Conservation (phyloP, 2,329 filamentous ascomycete genomes). For the Sclerotinia borealis region DNA sequence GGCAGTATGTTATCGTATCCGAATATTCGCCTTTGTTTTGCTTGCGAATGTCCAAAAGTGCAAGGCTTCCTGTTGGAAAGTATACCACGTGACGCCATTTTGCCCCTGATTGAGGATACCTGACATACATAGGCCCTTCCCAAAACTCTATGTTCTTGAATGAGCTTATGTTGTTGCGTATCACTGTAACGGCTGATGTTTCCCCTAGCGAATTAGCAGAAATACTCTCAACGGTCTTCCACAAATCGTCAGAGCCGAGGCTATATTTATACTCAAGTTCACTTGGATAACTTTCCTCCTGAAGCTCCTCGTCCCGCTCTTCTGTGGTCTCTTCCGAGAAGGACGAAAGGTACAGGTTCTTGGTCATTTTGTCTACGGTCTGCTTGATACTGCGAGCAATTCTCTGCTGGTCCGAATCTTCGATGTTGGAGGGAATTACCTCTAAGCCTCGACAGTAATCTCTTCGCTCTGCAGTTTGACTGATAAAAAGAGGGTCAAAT, state of each 20-base stretch:
- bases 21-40: constrained; percentile 20
- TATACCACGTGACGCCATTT: constrained; percentile 6
- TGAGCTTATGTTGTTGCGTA: constrained; percentile 3
- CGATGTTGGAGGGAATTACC: not conserved
- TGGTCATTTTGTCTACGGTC: constrained; percentile 23
- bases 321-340: constrained; percentile 2
- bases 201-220: not conserved
- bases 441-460: constrained; percentile 5
- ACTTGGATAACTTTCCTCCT: not conserved
- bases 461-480: constrained; percentile 10
- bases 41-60: constrained; percentile 17
- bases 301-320: not conserved
- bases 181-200: not conserved
- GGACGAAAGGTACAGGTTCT: constrained; percentile 16
- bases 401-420: not conserved
- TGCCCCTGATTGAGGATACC: constrained; percentile 18
- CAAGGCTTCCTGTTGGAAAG: constrained; percentile 17
- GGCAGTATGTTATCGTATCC: constrained; percentile 10
- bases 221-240: not conserved
- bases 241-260: not conserved
- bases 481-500: not conserved
- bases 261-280: not conserved
- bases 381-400: constrained; percentile 18
- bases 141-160: not conserved
- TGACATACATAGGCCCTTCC: constrained; percentile 10